Evolutionary conservation across 23 red algal genomes (phyloP), one percentile per base, ranked within the genome.

Genomic region (Porphyridium purpureum): DNA sequence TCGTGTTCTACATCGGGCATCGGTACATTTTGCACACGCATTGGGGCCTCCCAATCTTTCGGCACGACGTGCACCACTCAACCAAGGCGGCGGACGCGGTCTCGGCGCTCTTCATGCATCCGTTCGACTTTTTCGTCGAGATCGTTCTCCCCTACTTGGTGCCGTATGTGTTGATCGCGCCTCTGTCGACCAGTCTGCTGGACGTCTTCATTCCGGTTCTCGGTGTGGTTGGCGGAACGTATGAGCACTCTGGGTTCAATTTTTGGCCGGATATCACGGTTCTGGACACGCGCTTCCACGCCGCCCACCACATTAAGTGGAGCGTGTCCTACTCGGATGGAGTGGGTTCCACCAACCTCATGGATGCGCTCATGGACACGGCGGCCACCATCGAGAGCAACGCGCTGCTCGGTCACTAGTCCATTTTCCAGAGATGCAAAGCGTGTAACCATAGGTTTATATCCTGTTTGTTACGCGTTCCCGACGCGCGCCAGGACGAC

Each of bases 201-300:
- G 72, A 64, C 49, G 41, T 52, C 20, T 21, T 80, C 14, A 57
- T 81, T 11, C 31, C 72, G 40, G 15, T 74, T 2, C 9, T 62
- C 35, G 87, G 87, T 9, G 63, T 60, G 14, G 20, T 94, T 14
- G 87, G 87, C 0, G 87, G 87, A 2, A 52, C 84, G 24, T 84
- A 94, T 56, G 87, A 94, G 52, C 87, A 94, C 57, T 84, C 77
- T 14, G 87, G 87, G 31, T 94, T 84, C 48, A 84, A 94, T 60
- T 79, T 94, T 73, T 72, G 57, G 21, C 66, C 57, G 24, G 25
- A 36, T n/a, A 40, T 94, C 15, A 53, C 70, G 32, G 60, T 46
- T n/a, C 47, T 84, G 22, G 69, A 62, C 60, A 84, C 78, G 4
- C 31, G 41, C 7, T 59, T 75, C 35, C 87, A 94, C 25, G 74